Evolutionary conservation across 768 basidiomycete genomes (phyloP).

Genomic region (Gautieria morchelliformis): DNA sequence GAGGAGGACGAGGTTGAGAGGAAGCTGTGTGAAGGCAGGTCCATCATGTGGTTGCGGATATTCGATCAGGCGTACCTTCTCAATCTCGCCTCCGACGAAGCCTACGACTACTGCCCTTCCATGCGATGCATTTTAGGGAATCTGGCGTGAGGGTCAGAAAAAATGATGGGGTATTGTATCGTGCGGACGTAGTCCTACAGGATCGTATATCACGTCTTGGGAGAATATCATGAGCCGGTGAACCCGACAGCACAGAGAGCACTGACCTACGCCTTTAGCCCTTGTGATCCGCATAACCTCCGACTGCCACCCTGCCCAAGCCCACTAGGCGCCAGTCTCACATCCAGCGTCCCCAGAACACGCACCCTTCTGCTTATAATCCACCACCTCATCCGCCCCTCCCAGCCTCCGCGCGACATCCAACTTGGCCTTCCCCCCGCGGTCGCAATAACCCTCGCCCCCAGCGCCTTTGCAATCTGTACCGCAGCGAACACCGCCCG

Average conservation of each 20-base stretch:
- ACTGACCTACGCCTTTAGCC: constrained; percentile 65
- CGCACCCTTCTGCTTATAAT: constrained; percentile 51
- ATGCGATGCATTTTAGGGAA: constrained; percentile 84
- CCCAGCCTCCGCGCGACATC: constrained; percentile 66
- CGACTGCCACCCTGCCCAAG: constrained; percentile 68
- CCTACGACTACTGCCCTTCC: constrained; percentile 96
- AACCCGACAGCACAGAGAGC: not conserved
- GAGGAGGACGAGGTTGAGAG: constrained; percentile 64
- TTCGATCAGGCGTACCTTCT: constrained; percentile 42
- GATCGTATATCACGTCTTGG: constrained; percentile 68
- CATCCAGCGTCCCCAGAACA: too few species aligned
- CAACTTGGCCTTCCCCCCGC: constrained; percentile 75
- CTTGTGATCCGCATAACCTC: constrained; percentile 75
- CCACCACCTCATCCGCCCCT: constrained; percentile 73
- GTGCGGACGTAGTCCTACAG: constrained; percentile 64
- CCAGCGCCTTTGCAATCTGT: constrained; percentile 88
- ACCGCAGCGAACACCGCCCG: constrained; percentile 92
- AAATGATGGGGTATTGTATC: not conserved
- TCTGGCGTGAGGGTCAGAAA: constrained; percentile 32
- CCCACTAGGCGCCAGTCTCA: too few species aligned
- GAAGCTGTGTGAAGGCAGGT: constrained; percentile 41
- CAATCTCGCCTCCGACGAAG: constrained; percentile 77
- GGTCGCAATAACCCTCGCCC: constrained; percentile 92
- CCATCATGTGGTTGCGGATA: too few species aligned
- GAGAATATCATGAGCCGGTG: not conserved